Base-by-base conservation (phyloP, 148 eudicot genomes). In the Cornus suecica region DNA sequence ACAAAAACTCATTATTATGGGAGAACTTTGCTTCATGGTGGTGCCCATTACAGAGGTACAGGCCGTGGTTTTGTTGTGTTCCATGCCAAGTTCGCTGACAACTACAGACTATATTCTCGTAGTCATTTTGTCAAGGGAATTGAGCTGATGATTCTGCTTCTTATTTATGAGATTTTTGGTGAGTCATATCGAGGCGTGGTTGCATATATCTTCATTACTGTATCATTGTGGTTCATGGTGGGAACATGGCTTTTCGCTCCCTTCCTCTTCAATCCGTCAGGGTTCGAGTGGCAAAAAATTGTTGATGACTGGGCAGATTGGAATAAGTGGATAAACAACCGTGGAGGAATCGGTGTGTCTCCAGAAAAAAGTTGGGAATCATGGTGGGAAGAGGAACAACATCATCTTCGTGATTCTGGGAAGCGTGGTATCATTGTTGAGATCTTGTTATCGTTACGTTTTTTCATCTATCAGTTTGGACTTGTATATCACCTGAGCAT, bases 11-110 rank as follows among this genome's bases (percentile, higher is more conserved):
- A 91, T 71, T 86, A 91, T 71, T 91, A 69, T 66, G 95, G 95
- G 14, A 84, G 90, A 66, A 91, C 95, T 41, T 73, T 91, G 80
- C 89, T 91, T 45, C 95, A 91, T 75, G 95, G 95, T 0, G 95
- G 95, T 41, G 95, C 95, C 48, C 85, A 83, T n/a, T 91, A 91
- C 68, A 82, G 92, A 77, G 84, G 78, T 73, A 90, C 94, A 3
- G 94, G 94, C 7, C 94, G 94, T 72, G 94, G 94, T 10, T 90
- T 90, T 75, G 94, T 90, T 27, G 94, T 90, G 76, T 88, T 88
- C 65, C 94, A 90, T 66, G 90, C 90, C 13, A 88, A 87, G 71
- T 90, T 90, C 78, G 89, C 90, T 28, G 90, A 88, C 23, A 91
- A 91, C 75, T 91, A 89, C 64, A 80, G 91, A 72, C 79, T 88